Conservation (phyloP, 106 monocot genomes). For the Triglochin maritima region DNA sequence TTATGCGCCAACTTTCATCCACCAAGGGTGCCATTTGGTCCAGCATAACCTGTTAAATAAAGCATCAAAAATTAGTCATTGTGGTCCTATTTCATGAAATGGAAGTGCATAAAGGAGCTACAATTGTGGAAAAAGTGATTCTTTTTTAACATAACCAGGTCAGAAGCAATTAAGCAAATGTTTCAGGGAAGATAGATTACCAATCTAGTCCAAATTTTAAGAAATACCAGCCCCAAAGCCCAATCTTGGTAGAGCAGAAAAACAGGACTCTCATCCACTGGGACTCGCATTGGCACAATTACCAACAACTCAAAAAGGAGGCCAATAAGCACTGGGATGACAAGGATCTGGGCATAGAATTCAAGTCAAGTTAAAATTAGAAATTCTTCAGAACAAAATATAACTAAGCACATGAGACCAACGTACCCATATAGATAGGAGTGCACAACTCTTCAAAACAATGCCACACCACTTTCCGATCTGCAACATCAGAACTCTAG, state of each 20-base stretch:
- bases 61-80: background rate
- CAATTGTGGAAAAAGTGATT: background rate
- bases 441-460: slow-evolving; percentile 70
- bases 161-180: background rate
- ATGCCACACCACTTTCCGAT: slow-evolving; percentile 76
- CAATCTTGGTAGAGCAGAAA: slow-evolving; percentile 98
- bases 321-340: slow-evolving; percentile 95
- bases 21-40: slow-evolving; percentile 95
- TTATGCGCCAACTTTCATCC: slow-evolving; percentile 82
- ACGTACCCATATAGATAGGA: slow-evolving; percentile 89
- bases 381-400: background rate
- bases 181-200: slow-evolving; percentile 17
- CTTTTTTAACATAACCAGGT: background rate
- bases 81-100: background rate
- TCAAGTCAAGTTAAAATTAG: background rate
- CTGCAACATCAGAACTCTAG: slow-evolving; percentile 44
- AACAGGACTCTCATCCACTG: slow-evolving; percentile 92
- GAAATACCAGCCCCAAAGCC: slow-evolving; percentile 89
- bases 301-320: slow-evolving; percentile 90
- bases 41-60: slow-evolving; percentile 63
- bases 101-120: background rate
- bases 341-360: slow-evolving; percentile 39
- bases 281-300: slow-evolving; percentile 93
- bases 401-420: background rate
- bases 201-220: slow-evolving; percentile 96